A percentile compares a stretch with the other conserved stretches of the same genome.
phyloP scores from a whole-genome alignment of 1,284 basidiomycete genomes.

The Cutaneotrichosporon cavernicola region DNA sequence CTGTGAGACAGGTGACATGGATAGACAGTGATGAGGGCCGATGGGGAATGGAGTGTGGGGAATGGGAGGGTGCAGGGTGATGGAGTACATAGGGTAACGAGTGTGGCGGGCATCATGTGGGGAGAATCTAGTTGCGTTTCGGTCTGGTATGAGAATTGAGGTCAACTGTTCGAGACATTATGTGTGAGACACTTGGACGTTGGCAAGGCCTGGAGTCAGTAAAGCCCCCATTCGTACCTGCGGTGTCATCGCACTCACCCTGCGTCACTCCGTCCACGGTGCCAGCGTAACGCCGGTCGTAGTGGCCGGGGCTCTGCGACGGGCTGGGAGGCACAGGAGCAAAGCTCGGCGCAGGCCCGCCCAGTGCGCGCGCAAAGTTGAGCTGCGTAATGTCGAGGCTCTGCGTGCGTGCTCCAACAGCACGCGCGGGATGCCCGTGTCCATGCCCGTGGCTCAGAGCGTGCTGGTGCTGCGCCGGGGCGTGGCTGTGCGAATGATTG shows the following conservation, averaged over 20 bases:
- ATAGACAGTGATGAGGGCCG: not conserved
- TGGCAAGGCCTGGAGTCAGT: slow-evolving; percentile 28
- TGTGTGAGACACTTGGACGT: slow-evolving; percentile 36
- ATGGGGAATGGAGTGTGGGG: slow-evolving; percentile 2
- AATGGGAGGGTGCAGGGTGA: not conserved
- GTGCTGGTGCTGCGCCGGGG: slow-evolving; percentile 10
- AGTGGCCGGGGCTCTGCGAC: slow-evolving; percentile 6
- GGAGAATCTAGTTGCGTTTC: slow-evolving; percentile 9
- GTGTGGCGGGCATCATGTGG: slow-evolving; percentile 19
- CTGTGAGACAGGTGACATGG: slow-evolving; percentile 7
- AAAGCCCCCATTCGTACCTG: not conserved
- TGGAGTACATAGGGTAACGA: slow-evolving; percentile 13
- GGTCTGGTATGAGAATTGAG: slow-evolving; percentile 1
- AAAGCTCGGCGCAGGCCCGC: slow-evolving; percentile 28
- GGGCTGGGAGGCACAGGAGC: slow-evolving; percentile 37
- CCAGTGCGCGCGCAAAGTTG: slow-evolving; percentile 41
- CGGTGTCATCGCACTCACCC: slow-evolving; percentile 25
- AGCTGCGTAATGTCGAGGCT: slow-evolving; percentile 54
- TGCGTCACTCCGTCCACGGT: slow-evolving; percentile 38
- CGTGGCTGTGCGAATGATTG: slow-evolving; percentile 20
- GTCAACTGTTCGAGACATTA: slow-evolving; percentile 10
- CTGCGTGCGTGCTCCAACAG: slow-evolving; percentile 50
- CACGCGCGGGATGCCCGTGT: slow-evolving; percentile 38
- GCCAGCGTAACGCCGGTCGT: slow-evolving; percentile 22
- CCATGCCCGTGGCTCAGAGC: slow-evolving; percentile 30